A percentile compares a stretch with the other conserved stretches of the same genome.
These are phyloP conservation scores for Neurospora cerealis DNA, from an alignment of 495 filamentous ascomycete species.

Conservation along the genomic window DNA sequence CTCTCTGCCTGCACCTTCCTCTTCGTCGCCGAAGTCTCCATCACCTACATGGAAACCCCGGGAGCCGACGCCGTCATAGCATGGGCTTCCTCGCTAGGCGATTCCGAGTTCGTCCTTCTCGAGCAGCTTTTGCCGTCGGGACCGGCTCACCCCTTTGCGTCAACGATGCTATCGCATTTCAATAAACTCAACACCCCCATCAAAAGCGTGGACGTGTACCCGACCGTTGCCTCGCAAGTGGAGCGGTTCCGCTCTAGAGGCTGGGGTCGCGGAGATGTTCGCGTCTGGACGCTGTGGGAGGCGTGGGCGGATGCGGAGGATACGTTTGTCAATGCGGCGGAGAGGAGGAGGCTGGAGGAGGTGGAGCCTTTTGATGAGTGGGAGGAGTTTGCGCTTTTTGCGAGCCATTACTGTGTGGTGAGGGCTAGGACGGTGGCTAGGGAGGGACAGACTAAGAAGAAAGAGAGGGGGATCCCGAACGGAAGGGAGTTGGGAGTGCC, in stretches of 20 bases:
- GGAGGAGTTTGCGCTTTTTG: conserved; percentile 89
- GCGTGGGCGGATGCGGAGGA: conserved; percentile 63
- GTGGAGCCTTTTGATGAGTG: conserved; percentile 89
- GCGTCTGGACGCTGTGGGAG: conserved; percentile 61
- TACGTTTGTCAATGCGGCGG: conserved; percentile 44
- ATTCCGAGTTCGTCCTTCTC: conserved; percentile 76
- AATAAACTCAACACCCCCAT: conserved; percentile 68
- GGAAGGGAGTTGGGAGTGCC: not conserved
- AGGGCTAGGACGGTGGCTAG: conserved; percentile 36
- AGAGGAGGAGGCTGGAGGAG: conserved; percentile 48
- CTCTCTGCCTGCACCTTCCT: conserved; percentile 51
- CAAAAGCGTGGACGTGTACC: conserved; percentile 61
- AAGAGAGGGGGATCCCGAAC: not conserved
- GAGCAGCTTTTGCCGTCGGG: conserved; percentile 82
- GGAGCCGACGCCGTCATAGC: conserved; percentile 61
- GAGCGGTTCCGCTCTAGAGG: conserved; percentile 54
- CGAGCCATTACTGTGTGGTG: conserved; percentile 76
- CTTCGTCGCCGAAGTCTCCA: conserved; percentile 79
- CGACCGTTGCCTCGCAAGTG: conserved; percentile 50
- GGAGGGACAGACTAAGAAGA: not conserved
- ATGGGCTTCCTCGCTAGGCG: conserved; percentile 55
- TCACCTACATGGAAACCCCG: conserved; percentile 81
- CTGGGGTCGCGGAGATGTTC: conserved; percentile 43
- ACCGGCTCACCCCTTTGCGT: conserved; percentile 68
- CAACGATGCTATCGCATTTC: conserved; percentile 82